A percentile compares a stretch with the other conserved stretches of the same genome.
Evolutionary conservation across 2,329 filamentous ascomycete genomes (phyloP).

Genomic region (Fusarium verrucosum): DNA sequence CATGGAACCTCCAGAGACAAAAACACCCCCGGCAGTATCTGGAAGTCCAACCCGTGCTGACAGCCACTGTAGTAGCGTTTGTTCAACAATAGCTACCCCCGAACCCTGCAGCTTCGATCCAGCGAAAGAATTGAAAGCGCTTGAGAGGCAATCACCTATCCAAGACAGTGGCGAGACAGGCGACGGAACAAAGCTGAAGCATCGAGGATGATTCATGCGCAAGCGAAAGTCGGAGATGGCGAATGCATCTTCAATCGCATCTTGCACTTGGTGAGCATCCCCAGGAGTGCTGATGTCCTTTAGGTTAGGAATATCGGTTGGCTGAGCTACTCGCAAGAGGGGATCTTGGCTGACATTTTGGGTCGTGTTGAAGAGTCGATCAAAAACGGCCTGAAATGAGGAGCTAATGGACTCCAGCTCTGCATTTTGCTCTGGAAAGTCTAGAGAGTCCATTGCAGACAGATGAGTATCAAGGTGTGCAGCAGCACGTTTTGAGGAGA

Average conservation of each 20-base stretch:
- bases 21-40: slow-evolving; percentile 2
- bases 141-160: slow-evolving; percentile 10
- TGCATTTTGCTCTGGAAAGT: background rate
- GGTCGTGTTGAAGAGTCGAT: background rate
- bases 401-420: slow-evolving; percentile 4
- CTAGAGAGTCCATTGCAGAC: background rate
- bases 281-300: slow-evolving; percentile 9
- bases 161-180: slow-evolving; percentile 4
- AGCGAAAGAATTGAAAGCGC: slow-evolving; percentile 15
- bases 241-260: slow-evolving; percentile 10
- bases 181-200: slow-evolving; percentile 6
- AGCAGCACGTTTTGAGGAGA: accelerated
- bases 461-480: accelerated
- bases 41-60: slow-evolving; percentile 7
- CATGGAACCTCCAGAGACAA: slow-evolving; percentile 18
- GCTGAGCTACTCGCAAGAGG: background rate
- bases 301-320: background rate
- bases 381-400: slow-evolving; percentile 3
- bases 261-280: background rate
- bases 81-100: slow-evolving; percentile 6
- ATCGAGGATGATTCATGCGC: slow-evolving; percentile 12
- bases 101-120: slow-evolving; percentile 10
- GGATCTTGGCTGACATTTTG: slow-evolving; percentile 1
- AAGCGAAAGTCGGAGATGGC: slow-evolving; percentile 8
- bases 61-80: slow-evolving; percentile 11